phyloP scores from a whole-genome alignment of 2,329 filamentous ascomycete species.

The Pestalotiopsis fici region DNA sequence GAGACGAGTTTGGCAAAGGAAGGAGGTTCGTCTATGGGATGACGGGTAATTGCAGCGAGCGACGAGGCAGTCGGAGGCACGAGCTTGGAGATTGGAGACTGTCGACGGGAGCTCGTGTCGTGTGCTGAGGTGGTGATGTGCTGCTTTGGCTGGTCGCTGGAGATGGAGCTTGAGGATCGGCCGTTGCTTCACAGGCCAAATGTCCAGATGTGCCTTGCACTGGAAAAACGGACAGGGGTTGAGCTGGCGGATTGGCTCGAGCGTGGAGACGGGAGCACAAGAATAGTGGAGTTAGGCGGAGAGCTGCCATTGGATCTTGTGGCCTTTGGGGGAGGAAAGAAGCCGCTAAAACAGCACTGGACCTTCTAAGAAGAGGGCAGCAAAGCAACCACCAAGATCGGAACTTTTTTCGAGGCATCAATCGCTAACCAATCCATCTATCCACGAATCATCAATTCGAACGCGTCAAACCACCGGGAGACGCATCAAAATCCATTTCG shows the following conservation, averaged over 20 bases:
- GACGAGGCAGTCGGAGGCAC: neutral
- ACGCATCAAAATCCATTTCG: neutral
- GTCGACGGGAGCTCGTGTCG: neutral
- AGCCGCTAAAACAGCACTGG: neutral
- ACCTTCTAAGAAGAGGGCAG: neutral
- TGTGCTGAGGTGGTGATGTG: neutral
- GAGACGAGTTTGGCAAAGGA: neutral
- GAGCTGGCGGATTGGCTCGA: neutral
- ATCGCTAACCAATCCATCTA: neutral
- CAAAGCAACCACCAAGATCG: neutral
- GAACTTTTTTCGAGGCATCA: neutral
- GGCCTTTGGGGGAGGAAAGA: neutral
- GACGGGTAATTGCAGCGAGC: neutral
- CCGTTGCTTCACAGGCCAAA: conserved; percentile 5
- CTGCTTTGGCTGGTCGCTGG: neutral
- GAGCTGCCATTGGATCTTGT: neutral
- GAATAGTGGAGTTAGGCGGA: neutral
- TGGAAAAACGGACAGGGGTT: conserved; percentile 6
- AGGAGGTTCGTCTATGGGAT: conserved; percentile 9
- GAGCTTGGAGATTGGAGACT: neutral
- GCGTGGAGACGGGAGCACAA: neutral
- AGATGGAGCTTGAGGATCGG: neutral
- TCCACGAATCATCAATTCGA: neutral
- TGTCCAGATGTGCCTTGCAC: neutral
- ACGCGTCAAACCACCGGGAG: neutral